Evolutionary conservation across 2,329 filamentous ascomycete species (phyloP), one percentile per base, ranked within the genome.

Genomic region (Ophiostoma populinum): DNA sequence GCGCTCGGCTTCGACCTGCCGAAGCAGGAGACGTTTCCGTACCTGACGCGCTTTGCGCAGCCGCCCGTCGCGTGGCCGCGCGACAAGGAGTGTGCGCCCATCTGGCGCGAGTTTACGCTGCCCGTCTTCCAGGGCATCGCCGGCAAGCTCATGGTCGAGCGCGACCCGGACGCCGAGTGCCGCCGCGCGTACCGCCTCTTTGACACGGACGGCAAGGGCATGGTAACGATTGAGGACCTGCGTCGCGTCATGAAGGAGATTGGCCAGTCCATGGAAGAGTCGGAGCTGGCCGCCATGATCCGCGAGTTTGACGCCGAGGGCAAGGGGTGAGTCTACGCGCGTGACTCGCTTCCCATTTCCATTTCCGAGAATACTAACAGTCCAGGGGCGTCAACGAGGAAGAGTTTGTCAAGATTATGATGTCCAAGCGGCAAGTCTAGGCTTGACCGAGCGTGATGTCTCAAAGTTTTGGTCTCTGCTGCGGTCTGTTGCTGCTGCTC

Each of bases 231-330:
- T 32, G 80, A 90, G 40, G 90, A 95, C 59, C 60, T 98, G 56
- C 66, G 83, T 42, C 66, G 83, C 38, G 82, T 95, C 18, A 85
- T 87, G 39, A 71, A 83, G 48, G 90, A 95, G 54, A 63, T 98
- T 43, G 90, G 90, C 7, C 87, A 95, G 55, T 83, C 81, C 10
- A 65, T 98, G 46, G 82, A 90, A 46, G 87, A 98, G 50, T 80
- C 92, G 49, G 90, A 98, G 55, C 65, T 98, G 42, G 67, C 73
- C 46, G 85, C 85, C 44, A 98, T 98, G 90, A 90, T 98, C 59
- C 85, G 94, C 50, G 87, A 95, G 56, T 92, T 95, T 60, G 90
- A 98, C 59, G 67, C 94, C 44, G 81, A 92, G 51, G 87, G 83
- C 1, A 92, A 92, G 47, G 86, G 86, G 43, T 45, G 12, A 15